Percentiles rank a stretch among this genome's conserved stretches.
phyloP scores from a whole-genome alignment of 2,329 filamentous ascomycete genomes.

The Phialophora macrospora region DNA sequence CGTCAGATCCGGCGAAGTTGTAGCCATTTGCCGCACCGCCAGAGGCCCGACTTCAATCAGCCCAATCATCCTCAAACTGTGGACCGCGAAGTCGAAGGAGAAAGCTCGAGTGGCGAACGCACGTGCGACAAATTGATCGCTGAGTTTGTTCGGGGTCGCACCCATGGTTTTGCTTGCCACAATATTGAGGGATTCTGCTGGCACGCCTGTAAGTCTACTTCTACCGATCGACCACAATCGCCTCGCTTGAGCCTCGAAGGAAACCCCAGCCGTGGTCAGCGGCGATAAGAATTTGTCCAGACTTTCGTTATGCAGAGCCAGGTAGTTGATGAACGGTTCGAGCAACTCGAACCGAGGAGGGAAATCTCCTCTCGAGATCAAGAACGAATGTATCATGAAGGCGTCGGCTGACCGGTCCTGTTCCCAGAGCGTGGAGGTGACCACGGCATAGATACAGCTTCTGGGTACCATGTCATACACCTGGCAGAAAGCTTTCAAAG shows the following conservation, averaged over 20 bases:
- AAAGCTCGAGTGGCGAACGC: constrained; percentile 80
- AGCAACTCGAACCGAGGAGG: constrained; percentile 48
- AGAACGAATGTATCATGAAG: constrained; percentile 54
- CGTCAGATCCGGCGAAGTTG: constrained; percentile 63
- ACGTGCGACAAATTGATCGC: constrained; percentile 74
- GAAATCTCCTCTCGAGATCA: constrained; percentile 50
- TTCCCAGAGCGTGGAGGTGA: constrained; percentile 50
- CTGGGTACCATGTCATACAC: constrained; percentile 49
- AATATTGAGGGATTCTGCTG: constrained; percentile 39
- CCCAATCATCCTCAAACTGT: constrained; percentile 71
- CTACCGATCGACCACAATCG: constrained; percentile 25
- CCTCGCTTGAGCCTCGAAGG: constrained; percentile 33
- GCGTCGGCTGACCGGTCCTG: constrained; percentile 48
- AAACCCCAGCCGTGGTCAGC: constrained; percentile 40
- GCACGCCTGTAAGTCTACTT: constrained; percentile 35
- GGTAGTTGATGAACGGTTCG: constrained; percentile 49
- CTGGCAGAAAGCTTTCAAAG: constrained; percentile 46
- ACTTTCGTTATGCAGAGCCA: constrained; percentile 42
- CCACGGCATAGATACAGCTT: constrained; percentile 50
- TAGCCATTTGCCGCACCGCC: constrained; percentile 76
- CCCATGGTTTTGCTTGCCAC: constrained; percentile 31
- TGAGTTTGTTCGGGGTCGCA: constrained; percentile 55
- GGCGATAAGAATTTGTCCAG: constrained; percentile 28
- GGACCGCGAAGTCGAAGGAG: constrained; percentile 72
- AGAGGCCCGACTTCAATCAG: constrained; percentile 73